Evolutionary conservation across 1,139 yeast genomes (phyloP), one percentile per base, ranked within the genome.

Genomic region (Suhomyces taliae): DNA sequence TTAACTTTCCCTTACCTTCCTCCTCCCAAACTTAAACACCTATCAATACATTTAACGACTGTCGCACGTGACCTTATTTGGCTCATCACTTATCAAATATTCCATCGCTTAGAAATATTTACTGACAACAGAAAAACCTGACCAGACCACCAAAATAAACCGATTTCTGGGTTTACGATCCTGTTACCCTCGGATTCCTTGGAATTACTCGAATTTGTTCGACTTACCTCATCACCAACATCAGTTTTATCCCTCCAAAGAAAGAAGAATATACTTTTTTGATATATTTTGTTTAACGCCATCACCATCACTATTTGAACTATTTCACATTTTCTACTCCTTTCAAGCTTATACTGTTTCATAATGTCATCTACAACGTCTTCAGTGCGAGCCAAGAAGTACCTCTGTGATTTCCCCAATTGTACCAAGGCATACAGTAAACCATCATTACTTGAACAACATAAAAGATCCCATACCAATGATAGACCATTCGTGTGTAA

Each of bases 401-500:
- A 84, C 60, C 55, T 64, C 4, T 90, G 96, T 62, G 79, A 78
- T 31, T 76, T 72, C 50, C 78, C 74, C 7, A 85, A 80, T 3
- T 93, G 99, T 60, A 78, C 68, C 35, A 91, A 90, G 63, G 79
- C 88, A 0, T 93, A 90, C 60, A 71, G 87, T 11, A 77, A 91
- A 47, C 97, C 98, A 0, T 85, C 95, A 7, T 72, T 90, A 32
- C 69, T 93, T 43, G 88, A 86, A 37, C 97, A 90, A 59, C 99
- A 91, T 61, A 75, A 75, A 54, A 71, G 95, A 34, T 69, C 89
- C 0, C 99, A 93, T 61, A 80, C 87, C 2, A 88, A 89, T 49
- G 84, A 85, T 44, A 72, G 95, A 45, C 96, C 96, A 0, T 91
- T 82, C 60, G 62, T 61, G 42, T 93, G 99, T 62, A 56, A 69